These are phyloP conservation scores for Trebouxia sp. DNA, from an alignment of 139 green algal species.

Conservation along the genomic window DNA sequence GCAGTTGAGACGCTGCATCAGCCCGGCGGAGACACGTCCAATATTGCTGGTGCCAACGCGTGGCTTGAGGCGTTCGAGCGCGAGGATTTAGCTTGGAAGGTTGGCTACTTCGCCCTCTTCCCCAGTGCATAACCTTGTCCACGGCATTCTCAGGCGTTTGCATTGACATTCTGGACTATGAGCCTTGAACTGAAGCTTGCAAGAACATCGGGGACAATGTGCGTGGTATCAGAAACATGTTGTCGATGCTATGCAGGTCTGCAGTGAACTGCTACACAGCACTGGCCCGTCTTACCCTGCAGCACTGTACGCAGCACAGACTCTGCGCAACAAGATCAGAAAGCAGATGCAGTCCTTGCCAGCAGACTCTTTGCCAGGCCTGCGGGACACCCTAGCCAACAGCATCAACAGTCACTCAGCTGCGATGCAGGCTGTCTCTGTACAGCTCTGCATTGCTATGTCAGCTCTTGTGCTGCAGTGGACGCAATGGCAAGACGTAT, in stretches of 20 bases:
- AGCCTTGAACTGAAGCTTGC: not conserved
- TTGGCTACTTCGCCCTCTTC: not conserved
- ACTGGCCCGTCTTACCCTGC: not conserved
- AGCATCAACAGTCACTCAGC: not conserved
- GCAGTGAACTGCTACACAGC: not conserved
- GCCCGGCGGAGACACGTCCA: not conserved
- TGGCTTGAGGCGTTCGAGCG: slow-evolving; percentile 2
- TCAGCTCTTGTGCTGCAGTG: slow-evolving; percentile 19
- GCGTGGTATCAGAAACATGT: too few species aligned
- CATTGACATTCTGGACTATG: too few species aligned
- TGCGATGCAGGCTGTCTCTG: not conserved
- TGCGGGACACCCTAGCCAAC: not conserved
- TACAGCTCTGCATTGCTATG: slow-evolving; percentile 20
- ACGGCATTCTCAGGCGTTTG: too few species aligned
- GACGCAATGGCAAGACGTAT: not conserved
- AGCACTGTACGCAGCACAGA: slow-evolving; percentile 8
- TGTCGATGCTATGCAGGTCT: slow-evolving; percentile 15
- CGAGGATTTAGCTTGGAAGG: not conserved
- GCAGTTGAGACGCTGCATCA: not conserved
- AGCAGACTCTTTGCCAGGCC: not conserved
- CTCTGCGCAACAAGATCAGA: slow-evolving; percentile 14
- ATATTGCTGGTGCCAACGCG: not conserved
- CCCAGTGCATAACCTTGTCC: too few species aligned
- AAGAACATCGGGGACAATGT: not conserved
- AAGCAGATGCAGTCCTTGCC: not conserved